Evolutionary conservation across 2,329 filamentous ascomycete genomes (phyloP).

Genomic region (Alternaria sp.): DNA sequence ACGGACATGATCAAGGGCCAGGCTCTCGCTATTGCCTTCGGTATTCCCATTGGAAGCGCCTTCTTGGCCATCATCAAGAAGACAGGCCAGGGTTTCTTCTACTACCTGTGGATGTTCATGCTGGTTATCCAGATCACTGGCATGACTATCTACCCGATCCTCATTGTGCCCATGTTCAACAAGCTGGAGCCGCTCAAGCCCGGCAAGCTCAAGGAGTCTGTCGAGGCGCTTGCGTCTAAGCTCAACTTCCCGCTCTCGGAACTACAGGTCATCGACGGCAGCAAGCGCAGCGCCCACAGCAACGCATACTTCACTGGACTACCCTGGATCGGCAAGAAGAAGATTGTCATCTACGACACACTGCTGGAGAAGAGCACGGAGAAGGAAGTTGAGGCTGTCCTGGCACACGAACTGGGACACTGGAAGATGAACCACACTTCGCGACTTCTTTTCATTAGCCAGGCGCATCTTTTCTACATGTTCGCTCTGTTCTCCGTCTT

Average conservation of each 20-base stretch:
- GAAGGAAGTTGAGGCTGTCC: slow-evolving; percentile 90
- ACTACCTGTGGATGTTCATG: slow-evolving; percentile 95
- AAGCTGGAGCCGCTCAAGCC: slow-evolving; percentile 92
- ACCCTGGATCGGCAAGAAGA: slow-evolving; percentile 89
- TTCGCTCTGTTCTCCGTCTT: slow-evolving; percentile 97
- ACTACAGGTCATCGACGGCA: slow-evolving; percentile 92
- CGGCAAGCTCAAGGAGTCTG: slow-evolving; percentile 83
- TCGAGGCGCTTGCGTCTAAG: slow-evolving; percentile 81
- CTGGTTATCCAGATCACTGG: slow-evolving; percentile 89
- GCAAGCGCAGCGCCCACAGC: slow-evolving; percentile 85
- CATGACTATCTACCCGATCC: slow-evolving; percentile 94
- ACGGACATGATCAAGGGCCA: slow-evolving; percentile 92
- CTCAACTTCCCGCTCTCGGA: slow-evolving; percentile 92
- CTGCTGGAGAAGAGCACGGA: slow-evolving; percentile 93
- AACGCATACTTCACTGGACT: slow-evolving; percentile 97
- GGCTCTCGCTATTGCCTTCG: slow-evolving; percentile 77
- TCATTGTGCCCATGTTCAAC: slow-evolving; percentile 96
- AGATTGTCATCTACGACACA: slow-evolving; percentile 99
- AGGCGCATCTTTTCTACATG: slow-evolving; percentile 95
- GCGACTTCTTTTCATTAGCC: slow-evolving; percentile 77
- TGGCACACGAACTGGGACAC: slow-evolving; percentile 95
- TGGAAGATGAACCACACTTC: slow-evolving; percentile 97
- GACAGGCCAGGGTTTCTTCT: slow-evolving; percentile 94
- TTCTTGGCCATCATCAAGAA: slow-evolving; percentile 94
- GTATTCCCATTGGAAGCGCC: slow-evolving; percentile 85